phyloP scores from a whole-genome alignment of 2,329 filamentous ascomycete genomes.

The Trichophyton schoenleinii region DNA sequence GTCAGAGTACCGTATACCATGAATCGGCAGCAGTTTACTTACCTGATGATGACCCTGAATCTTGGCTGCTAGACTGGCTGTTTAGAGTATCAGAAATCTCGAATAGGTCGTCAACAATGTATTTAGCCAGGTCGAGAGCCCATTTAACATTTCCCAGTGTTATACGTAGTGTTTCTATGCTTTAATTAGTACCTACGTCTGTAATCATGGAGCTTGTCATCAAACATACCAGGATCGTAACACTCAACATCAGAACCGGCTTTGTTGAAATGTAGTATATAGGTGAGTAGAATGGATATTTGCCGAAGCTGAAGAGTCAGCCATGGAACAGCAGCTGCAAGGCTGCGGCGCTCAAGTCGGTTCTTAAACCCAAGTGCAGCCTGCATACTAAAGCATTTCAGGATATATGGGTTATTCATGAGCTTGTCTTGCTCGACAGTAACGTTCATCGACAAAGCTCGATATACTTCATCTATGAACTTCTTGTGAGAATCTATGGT shows the following conservation, averaged over 20 bases:
- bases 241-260: slow-evolving; percentile 33
- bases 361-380: slow-evolving; percentile 63
- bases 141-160: slow-evolving; percentile 66
- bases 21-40: neutral
- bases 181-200: neutral
- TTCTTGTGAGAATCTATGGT: slow-evolving; percentile 46
- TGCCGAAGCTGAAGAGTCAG: slow-evolving; percentile 63
- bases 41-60: neutral
- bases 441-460: slow-evolving; percentile 57
- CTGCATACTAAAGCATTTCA: slow-evolving; percentile 65
- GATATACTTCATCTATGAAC: slow-evolving; percentile 55
- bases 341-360: slow-evolving; percentile 47
- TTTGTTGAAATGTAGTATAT: slow-evolving; percentile 49
- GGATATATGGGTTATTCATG: slow-evolving; percentile 59
- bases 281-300: slow-evolving; percentile 50
- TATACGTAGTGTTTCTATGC: slow-evolving; percentile 55
- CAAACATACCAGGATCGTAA: slow-evolving; percentile 46
- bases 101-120: slow-evolving; percentile 43
- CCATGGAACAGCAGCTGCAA: slow-evolving; percentile 63
- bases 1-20: neutral
- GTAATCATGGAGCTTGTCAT: neutral
- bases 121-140: slow-evolving; percentile 55
- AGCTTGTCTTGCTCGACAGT: slow-evolving; percentile 65
- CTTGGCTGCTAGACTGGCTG: slow-evolving; percentile 19
- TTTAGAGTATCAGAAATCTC: slow-evolving; percentile 32